Conservation (phyloP, 139 green algal species). For the Zygnema cylindricum region DNA sequence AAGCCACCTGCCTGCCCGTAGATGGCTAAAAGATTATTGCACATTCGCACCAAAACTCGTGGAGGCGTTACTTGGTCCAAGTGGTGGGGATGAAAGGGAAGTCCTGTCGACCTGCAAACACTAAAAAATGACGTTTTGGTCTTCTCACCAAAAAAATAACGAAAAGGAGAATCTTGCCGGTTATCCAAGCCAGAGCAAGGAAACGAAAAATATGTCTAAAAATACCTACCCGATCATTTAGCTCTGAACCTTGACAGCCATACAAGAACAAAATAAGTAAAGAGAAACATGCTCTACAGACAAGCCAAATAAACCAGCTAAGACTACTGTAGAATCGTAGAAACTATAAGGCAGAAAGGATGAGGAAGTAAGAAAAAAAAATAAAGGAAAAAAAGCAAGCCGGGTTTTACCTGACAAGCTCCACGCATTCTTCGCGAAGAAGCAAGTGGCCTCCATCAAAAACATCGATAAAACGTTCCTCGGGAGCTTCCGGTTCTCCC, state of each 20-base stretch:
- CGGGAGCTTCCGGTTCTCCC: neutral
- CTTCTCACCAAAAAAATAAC: too few relatives aligned
- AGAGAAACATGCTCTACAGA: too few relatives aligned
- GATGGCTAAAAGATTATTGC: conserved; percentile 69
- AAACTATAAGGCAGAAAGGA: neutral
- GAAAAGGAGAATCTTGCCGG: too few relatives aligned
- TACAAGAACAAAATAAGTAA: too few relatives aligned
- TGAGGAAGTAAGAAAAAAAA: neutral
- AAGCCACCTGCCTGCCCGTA: conserved; percentile 39
- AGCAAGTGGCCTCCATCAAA: conserved; percentile 69
- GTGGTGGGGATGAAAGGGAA: conserved; percentile 11
- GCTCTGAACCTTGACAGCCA: too few relatives aligned
- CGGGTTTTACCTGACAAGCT: conserved; percentile 38
- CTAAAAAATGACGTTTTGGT: too few relatives aligned
- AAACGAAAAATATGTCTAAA: too few relatives aligned
- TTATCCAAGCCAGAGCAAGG: too few relatives aligned
- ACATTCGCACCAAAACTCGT: conserved; percentile 64
- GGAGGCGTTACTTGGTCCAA: neutral
- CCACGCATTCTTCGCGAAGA: conserved; percentile 18
- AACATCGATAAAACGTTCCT: conserved; percentile 70
- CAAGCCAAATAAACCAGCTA: neutral
- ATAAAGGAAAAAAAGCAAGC: neutral
- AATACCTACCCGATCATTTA: too few relatives aligned
- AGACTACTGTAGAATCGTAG: neutral
- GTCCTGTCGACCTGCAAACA: conserved; percentile 15